Evolutionary conservation across 2,329 filamentous ascomycete species (phyloP).

Genomic region (Beauveria sp.): DNA sequence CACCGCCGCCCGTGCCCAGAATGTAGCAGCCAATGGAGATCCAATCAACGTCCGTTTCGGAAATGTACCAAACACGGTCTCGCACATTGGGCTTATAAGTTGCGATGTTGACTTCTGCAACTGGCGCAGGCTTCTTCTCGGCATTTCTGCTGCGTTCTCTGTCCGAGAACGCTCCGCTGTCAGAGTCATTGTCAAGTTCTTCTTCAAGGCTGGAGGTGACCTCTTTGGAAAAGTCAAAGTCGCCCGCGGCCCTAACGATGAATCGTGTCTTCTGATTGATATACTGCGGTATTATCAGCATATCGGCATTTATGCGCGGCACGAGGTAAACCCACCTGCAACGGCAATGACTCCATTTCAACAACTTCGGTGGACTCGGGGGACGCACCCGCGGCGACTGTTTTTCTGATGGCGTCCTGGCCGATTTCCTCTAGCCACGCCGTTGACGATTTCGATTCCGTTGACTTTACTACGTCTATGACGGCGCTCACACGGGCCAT

Average conservation of each 20-base stretch:
- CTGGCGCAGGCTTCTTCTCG: background rate
- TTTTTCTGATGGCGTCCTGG: slow-evolving; percentile 34
- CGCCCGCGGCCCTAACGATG: slow-evolving; percentile 53
- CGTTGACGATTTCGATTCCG: slow-evolving; percentile 31
- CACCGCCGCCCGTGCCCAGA: slow-evolving; percentile 53
- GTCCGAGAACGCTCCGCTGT: slow-evolving; percentile 18
- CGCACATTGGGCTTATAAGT: slow-evolving; percentile 42
- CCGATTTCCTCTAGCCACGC: slow-evolving; percentile 31
- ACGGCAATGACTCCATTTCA: slow-evolving; percentile 46
- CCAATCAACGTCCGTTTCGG: slow-evolving; percentile 49
- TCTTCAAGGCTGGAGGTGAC: background rate
- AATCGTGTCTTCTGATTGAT: slow-evolving; percentile 46
- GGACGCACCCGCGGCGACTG: slow-evolving; percentile 38
- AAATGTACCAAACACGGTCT: slow-evolving; percentile 48
- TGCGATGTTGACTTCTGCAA: slow-evolving; percentile 26
- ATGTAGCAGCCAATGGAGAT: slow-evolving; percentile 54
- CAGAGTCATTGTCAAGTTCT: slow-evolving; percentile 4
- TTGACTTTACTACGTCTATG: slow-evolving; percentile 43
- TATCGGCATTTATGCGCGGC: background rate
- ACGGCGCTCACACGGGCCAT: slow-evolving; percentile 52
- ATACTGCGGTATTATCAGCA: slow-evolving; percentile 28
- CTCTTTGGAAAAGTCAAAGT: slow-evolving; percentile 37
- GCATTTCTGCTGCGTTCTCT: slow-evolving; percentile 8
- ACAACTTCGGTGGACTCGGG: slow-evolving; percentile 37
- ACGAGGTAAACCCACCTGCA: slow-evolving; percentile 31